These are phyloP conservation scores for Leavenworthia alabamica DNA, from an alignment of 345 rosid species.

Conservation along the genomic window DNA sequence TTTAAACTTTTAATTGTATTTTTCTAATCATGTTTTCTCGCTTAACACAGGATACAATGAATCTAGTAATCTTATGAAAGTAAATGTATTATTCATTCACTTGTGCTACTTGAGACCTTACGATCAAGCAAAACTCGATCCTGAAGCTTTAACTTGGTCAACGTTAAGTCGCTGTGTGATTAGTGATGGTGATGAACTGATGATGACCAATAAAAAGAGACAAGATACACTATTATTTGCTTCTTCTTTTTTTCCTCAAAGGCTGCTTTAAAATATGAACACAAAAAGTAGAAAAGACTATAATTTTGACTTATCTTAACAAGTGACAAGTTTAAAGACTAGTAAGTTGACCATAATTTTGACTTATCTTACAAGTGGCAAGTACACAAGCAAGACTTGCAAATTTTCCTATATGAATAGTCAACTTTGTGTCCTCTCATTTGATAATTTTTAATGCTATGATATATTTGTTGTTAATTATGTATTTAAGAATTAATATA, in stretches of 20 bases:
- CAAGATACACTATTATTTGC: background rate
- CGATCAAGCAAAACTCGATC: background rate
- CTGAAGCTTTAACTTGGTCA: conserved; percentile 10
- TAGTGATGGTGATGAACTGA: background rate
- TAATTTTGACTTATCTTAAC: no score
- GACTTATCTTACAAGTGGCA: background rate
- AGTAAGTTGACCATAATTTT: no score
- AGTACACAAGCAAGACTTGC: background rate
- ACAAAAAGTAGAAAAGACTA: background rate
- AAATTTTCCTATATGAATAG: background rate
- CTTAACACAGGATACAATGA: no score
- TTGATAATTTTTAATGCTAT: background rate
- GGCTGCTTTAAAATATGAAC: conserved; percentile 9
- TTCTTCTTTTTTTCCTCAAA: background rate
- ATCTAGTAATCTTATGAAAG: no score
- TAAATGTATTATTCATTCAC: no score
- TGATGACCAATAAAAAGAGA: background rate
- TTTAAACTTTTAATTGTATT: background rate
- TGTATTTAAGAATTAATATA: no score
- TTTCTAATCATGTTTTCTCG: no score
- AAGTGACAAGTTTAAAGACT: no score
- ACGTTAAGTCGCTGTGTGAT: no score
- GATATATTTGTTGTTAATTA: background rate
- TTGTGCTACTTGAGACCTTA: no score
- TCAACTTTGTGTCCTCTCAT: background rate